Conservation (phyloP, 495 filamentous ascomycete species). For the Cryomyces antarcticus region DNA sequence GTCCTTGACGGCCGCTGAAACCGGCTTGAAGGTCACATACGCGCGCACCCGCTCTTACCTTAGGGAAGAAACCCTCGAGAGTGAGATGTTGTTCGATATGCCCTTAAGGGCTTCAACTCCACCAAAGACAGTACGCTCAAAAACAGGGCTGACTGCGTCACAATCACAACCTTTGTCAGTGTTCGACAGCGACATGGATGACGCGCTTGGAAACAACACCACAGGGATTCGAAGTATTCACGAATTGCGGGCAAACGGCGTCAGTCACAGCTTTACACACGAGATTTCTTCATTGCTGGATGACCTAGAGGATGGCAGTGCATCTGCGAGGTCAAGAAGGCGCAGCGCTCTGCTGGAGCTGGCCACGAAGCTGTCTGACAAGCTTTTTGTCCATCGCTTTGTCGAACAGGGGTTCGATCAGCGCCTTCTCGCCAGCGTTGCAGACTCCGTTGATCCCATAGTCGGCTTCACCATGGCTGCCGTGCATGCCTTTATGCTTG, state of each 20-base stretch:
- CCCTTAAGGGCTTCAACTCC: slow-evolving; percentile 3
- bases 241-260: slow-evolving; percentile 71
- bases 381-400: slow-evolving; percentile 54
- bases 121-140: background rate
- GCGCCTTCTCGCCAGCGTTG: slow-evolving; percentile 36
- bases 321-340: slow-evolving; percentile 25
- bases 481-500: slow-evolving; percentile 33
- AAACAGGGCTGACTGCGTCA: background rate
- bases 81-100: slow-evolving; percentile 8
- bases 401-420: slow-evolving; percentile 52
- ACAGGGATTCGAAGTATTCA: slow-evolving; percentile 59
- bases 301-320: slow-evolving; percentile 43
- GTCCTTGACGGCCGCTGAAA: slow-evolving; percentile 9
- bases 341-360: slow-evolving; percentile 40
- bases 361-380: slow-evolving; percentile 32
- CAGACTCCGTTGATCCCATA: slow-evolving; percentile 17
- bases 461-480: slow-evolving; percentile 36
- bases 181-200: slow-evolving; percentile 15
- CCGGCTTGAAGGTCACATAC: slow-evolving; percentile 35
- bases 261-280: slow-evolving; percentile 60
- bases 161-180: background rate
- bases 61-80: slow-evolving; percentile 22
- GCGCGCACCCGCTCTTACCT: slow-evolving; percentile 40
- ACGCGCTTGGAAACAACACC: slow-evolving; percentile 29
- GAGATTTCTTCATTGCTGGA: slow-evolving; percentile 69